These are phyloP conservation scores for Coemansia sp. DNA, from an alignment of 192 early-diverging fungal genomes.

Conservation along the genomic window DNA sequence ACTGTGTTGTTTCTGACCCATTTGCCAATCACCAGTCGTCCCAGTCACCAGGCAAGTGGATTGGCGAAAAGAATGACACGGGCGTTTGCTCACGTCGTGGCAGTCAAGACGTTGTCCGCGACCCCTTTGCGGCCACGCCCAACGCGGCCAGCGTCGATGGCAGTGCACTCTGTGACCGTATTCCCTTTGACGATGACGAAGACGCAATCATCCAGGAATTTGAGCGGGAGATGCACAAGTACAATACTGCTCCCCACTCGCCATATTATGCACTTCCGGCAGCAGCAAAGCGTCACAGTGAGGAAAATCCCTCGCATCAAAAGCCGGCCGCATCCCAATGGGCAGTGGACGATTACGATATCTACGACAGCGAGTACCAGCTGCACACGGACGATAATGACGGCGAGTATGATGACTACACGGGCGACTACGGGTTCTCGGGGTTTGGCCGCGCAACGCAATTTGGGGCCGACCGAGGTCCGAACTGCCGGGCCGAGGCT, in stretches of 20 bases:
- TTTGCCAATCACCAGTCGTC: slow-evolving; percentile 12
- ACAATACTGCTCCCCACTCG: slow-evolving; percentile 1
- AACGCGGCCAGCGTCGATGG: too few species aligned
- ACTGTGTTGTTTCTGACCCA: slow-evolving; percentile 27
- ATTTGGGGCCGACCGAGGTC: too few species aligned
- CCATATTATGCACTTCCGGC: neutral
- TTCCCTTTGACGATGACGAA: slow-evolving; percentile 48
- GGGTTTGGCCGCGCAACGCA: too few species aligned
- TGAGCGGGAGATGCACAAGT: slow-evolving; percentile 49
- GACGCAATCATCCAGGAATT: slow-evolving; percentile 48
- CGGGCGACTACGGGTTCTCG: neutral
- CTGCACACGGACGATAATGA: slow-evolving; percentile 17
- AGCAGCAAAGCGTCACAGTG: too few species aligned
- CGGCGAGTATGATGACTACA: slow-evolving; percentile 6
- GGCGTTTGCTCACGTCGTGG: neutral
- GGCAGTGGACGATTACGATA: slow-evolving; percentile 13
- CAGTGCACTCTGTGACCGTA: slow-evolving; percentile 16
- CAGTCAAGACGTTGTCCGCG: slow-evolving; percentile 27
- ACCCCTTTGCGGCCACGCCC: slow-evolving; percentile 15
- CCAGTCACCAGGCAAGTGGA: too few species aligned
- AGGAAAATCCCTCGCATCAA: neutral
- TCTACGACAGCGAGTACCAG: slow-evolving; percentile 27
- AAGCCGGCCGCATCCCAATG: slow-evolving; percentile 5
- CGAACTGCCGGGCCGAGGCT: neutral
- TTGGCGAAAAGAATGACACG: too few species aligned